These are phyloP conservation scores for Tricholoma terreum DNA, from an alignment of 768 basidiomycete species.

Conservation along the genomic window DNA sequence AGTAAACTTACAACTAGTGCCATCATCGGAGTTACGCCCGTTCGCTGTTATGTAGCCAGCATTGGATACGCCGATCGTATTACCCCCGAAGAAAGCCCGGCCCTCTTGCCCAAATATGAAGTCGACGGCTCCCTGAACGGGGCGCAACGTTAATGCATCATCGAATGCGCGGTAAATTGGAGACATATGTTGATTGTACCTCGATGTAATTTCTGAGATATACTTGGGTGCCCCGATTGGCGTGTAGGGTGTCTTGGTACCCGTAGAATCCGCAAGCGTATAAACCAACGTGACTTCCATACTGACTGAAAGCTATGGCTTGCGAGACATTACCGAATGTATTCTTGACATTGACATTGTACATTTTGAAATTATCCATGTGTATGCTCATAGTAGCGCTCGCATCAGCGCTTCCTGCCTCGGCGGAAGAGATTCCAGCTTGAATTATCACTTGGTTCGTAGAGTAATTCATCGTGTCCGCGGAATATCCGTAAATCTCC, in stretches of 20 bases:
- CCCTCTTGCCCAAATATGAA: constrained; percentile 49
- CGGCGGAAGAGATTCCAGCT: constrained; percentile 31
- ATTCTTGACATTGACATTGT: constrained; percentile 50
- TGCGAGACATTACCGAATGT: constrained; percentile 42
- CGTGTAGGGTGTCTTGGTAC: constrained; percentile 46
- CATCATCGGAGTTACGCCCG: no score
- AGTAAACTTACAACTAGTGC: no score
- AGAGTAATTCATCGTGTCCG: constrained; percentile 34
- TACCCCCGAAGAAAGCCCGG: constrained; percentile 45
- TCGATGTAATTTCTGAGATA: constrained; percentile 47
- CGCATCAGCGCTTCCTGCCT: constrained; percentile 44
- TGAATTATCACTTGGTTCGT: constrained; percentile 40
- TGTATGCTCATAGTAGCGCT: constrained; percentile 48
- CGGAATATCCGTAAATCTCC: constrained; percentile 43
- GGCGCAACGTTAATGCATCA: no score
- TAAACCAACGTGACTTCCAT: constrained; percentile 41
- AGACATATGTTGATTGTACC: constrained; percentile 18
- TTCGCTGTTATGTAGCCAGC: constrained; percentile 46
- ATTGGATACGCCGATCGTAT: constrained; percentile 43
- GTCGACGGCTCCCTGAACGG: constrained; percentile 50
- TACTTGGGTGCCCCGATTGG: constrained; percentile 47
- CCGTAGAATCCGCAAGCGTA: constrained; percentile 47
- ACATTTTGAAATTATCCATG: constrained; percentile 45
- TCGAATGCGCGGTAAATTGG: neutral
- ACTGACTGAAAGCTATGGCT: constrained; percentile 49